Percentiles rank a stretch among this genome's conserved stretches.
Conservation (phyloP, 768 basidiomycete genomes). For the Pulveroboletus sp. region DNA sequence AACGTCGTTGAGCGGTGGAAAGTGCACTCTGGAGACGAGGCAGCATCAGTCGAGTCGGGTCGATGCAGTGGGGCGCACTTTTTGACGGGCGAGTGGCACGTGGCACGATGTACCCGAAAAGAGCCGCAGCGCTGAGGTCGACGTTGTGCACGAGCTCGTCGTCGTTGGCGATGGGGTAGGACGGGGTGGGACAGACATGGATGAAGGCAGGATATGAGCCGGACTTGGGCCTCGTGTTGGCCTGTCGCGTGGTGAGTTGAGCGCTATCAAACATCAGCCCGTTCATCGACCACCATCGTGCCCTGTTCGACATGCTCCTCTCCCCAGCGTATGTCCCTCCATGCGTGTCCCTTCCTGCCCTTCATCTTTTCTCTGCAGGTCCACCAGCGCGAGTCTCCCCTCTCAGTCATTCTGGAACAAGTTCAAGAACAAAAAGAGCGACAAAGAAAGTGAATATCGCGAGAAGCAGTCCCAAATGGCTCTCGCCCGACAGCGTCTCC, state of each 20-base stretch:
- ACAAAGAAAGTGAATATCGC: constrained; percentile 61
- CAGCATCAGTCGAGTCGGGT: constrained; percentile 9
- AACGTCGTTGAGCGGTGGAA: constrained; percentile 19
- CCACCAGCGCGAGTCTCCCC: constrained; percentile 57
- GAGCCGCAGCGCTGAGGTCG: neutral
- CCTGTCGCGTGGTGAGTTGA: constrained; percentile 35
- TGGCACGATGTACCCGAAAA: neutral
- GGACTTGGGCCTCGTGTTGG: constrained; percentile 48
- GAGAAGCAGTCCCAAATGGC: constrained; percentile 57
- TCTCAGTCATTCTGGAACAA: constrained; percentile 53
- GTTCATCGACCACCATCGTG: constrained; percentile 22
- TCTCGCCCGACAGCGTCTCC: constrained; percentile 65
- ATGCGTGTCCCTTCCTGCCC: constrained; percentile 18
- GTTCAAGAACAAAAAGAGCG: constrained; percentile 58
- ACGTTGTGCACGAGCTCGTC: neutral
- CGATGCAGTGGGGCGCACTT: neutral
- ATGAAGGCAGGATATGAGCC: neutral
- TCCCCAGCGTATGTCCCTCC: constrained; percentile 65
- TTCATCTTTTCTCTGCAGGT: constrained; percentile 46
- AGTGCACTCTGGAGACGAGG: constrained; percentile 10
- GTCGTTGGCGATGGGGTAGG: constrained; percentile 1
- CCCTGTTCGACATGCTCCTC: constrained; percentile 55
- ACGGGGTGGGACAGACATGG: neutral
- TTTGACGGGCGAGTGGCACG: neutral
- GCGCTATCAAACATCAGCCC: constrained; percentile 24